Percentiles rank a stretch among this genome's conserved stretches.
Evolutionary conservation across 1,139 yeast species (phyloP).

Genomic region (Yamadazyma taylorii): DNA sequence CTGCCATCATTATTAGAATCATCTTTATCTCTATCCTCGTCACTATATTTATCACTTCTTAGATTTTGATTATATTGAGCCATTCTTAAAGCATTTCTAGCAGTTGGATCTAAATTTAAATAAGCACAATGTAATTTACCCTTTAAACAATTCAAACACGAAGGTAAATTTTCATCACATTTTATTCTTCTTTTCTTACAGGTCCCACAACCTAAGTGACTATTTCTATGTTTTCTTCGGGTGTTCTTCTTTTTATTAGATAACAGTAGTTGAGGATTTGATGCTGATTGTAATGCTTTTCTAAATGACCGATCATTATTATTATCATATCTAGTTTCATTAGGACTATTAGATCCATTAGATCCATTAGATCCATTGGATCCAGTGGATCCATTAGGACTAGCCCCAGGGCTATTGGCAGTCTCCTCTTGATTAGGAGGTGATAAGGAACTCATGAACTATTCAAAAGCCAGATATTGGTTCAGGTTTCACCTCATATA

Average conservation of each 20-base stretch:
- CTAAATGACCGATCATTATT: conserved; percentile 17
- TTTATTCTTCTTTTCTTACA: conserved; percentile 67
- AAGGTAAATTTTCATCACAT: conserved; percentile 65
- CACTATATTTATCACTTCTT: conserved; percentile 31
- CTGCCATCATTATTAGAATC: not conserved
- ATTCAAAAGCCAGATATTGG: too few species aligned
- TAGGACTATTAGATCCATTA: not conserved
- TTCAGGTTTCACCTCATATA: too few species aligned
- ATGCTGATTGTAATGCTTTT: conserved; percentile 17
- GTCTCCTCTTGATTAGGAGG: too few species aligned
- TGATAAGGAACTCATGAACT: too few species aligned
- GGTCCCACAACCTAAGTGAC: conserved; percentile 64
- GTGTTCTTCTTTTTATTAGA: conserved; percentile 40
- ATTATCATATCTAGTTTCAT: not conserved
- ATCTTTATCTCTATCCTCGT: conserved; percentile 10
- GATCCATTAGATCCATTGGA: not conserved
- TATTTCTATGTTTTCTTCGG: conserved; percentile 61
- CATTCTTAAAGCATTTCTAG: conserved; percentile 50
- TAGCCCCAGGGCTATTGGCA: too few species aligned
- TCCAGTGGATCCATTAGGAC: too few species aligned
- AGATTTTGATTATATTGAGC: conserved; percentile 51
- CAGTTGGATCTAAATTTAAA: conserved; percentile 48
- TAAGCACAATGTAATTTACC: conserved; percentile 60
- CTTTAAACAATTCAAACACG: conserved; percentile 59
- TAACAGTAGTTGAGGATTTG: conserved; percentile 17